phyloP scores from a whole-genome alignment of 192 early-diverging fungal species.

The Coemansia aciculifera region DNA sequence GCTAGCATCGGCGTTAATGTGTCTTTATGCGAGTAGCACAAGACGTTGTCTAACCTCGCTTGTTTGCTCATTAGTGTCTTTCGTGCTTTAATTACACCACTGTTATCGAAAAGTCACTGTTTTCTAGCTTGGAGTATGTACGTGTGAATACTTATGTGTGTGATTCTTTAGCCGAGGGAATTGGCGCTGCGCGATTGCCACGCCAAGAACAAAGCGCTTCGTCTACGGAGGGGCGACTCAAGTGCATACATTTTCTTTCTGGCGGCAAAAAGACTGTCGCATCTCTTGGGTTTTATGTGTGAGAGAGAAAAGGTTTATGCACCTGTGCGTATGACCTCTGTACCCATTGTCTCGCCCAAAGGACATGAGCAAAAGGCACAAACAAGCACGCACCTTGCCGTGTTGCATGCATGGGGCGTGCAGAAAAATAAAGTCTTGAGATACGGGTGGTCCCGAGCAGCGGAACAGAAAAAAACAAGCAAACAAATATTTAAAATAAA shows the following conservation, averaged over 20 bases:
- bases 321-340: not conserved
- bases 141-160: too few species aligned
- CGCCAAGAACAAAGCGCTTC: not conserved
- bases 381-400: conserved; percentile 6
- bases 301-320: not conserved
- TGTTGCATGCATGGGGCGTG: conserved; percentile 5
- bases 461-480: not conserved
- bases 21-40: not conserved
- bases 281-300: not conserved
- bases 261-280: not conserved
- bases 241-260: not conserved
- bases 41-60: not conserved
- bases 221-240: not conserved
- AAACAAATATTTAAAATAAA: not conserved
- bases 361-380: not conserved
- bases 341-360: conserved; percentile 2
- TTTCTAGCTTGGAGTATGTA: not conserved
- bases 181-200: not conserved
- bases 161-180: not conserved
- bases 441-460: not conserved
- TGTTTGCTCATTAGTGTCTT: not conserved
- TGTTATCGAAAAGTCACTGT: not conserved
- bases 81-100: conserved; percentile 2
- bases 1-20: not conserved
- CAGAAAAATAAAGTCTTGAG: not conserved